These are phyloP conservation scores for Olyra latifolia DNA, from an alignment of 176 grass and related monocot genomes.

Conservation along the genomic window DNA sequence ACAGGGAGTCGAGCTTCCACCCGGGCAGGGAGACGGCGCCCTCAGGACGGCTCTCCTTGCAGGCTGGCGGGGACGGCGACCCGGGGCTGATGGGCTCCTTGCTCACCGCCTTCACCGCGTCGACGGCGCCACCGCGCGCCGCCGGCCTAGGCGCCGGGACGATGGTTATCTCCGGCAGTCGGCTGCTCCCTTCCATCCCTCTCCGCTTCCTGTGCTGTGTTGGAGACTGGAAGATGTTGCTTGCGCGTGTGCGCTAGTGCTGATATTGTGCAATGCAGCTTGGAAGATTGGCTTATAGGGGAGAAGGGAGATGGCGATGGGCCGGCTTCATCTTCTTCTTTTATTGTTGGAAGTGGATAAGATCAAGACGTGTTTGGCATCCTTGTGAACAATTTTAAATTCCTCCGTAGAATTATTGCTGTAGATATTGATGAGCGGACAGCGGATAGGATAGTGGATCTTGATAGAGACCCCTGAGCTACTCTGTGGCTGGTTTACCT, in stretches of 20 bases:
- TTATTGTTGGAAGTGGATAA: constrained; percentile 24
- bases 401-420: neutral
- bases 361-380: constrained; percentile 4
- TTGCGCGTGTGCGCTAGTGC: neutral
- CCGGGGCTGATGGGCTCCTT: constrained; percentile 50
- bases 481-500: neutral
- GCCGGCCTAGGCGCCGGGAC: neutral
- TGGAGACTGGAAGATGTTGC: neutral
- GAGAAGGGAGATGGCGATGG: neutral
- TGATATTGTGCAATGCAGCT: neutral
- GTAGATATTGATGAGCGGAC: neutral
- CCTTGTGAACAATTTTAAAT: too few relatives aligned
- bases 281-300: neutral
- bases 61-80: constrained; percentile 24
- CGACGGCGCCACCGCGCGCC: neutral
- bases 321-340: neutral
- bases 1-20: constrained; percentile 81
- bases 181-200: constrained; percentile 43
- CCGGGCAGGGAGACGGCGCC: constrained; percentile 42
- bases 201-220: neutral
- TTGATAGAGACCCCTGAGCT: constrained; percentile 17
- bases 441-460: neutral
- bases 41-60: neutral
- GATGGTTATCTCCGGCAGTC: constrained; percentile 40
- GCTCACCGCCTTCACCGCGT: constrained; percentile 11